Conservation (phyloP, 2,329 filamentous ascomycete genomes). For the Xylariaceae sp. region DNA sequence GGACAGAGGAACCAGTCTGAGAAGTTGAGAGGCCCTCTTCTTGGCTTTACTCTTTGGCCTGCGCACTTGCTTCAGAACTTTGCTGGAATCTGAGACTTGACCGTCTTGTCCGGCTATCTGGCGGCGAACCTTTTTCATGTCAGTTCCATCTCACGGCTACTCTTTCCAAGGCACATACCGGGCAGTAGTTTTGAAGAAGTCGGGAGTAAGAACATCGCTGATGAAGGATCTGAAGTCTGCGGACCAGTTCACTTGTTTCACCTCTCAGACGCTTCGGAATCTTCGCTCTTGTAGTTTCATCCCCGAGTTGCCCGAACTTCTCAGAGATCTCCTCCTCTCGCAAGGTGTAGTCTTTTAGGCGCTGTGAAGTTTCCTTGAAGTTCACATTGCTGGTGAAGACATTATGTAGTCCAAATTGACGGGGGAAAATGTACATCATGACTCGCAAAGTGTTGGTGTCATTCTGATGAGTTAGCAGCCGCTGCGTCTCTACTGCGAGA, state of each 20-base stretch:
- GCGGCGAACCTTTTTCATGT: slow-evolving; percentile 16
- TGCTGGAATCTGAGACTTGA: slow-evolving; percentile 6
- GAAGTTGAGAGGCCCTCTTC: slow-evolving; percentile 19
- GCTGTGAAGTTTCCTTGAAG: slow-evolving; percentile 61
- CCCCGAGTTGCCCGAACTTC: slow-evolving; percentile 32
- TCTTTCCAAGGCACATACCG: slow-evolving; percentile 33
- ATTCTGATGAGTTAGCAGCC: slow-evolving; percentile 30
- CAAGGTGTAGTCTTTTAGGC: slow-evolving; percentile 78
- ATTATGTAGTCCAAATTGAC: slow-evolving; percentile 86
- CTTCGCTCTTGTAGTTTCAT: slow-evolving; percentile 27
- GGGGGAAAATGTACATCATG: slow-evolving; percentile 91
- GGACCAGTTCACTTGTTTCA: slow-evolving; percentile 53
- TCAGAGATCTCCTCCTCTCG: slow-evolving; percentile 74
- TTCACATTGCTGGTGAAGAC: slow-evolving; percentile 75
- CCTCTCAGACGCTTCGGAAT: slow-evolving; percentile 69
- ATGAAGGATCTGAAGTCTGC: slow-evolving; percentile 67
- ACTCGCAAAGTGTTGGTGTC: slow-evolving; percentile 60
- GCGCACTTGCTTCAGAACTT: slow-evolving; percentile 8
- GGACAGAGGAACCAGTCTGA: slow-evolving; percentile 12
- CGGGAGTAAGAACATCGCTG: slow-evolving; percentile 73
- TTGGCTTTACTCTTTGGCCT: slow-evolving; percentile 13
- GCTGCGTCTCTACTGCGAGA: slow-evolving; percentile 1
- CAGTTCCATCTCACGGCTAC: slow-evolving; percentile 11
- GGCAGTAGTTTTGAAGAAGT: slow-evolving; percentile 78
- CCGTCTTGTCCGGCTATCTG: slow-evolving; percentile 9